A percentile compares a stretch with the other conserved stretches of the same genome.
phyloP scores from a whole-genome alignment of 2,329 filamentous ascomycete species.

The Ceratocystiopsis minuta region DNA sequence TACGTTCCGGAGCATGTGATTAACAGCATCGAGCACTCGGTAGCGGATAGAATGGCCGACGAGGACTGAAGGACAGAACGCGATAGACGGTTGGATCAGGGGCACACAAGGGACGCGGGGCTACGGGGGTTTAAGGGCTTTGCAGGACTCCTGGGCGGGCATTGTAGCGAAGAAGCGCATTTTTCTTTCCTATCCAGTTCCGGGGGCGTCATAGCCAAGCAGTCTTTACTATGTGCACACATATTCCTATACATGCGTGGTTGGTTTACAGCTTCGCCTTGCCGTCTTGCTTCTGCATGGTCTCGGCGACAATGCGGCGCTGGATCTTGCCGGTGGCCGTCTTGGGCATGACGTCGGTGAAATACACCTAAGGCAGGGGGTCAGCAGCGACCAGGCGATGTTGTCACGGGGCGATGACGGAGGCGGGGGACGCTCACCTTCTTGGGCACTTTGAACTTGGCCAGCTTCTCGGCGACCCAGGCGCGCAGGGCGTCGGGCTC shows the following conservation, averaged over 20 bases:
- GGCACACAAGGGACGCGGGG: too few relatives aligned
- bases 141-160: too few relatives aligned
- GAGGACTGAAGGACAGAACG: conserved; percentile 25
- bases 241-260: neutral
- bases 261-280: conserved; percentile 36
- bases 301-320: conserved; percentile 67
- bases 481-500: conserved; percentile 42
- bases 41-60: conserved; percentile 33
- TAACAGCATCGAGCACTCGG: conserved; percentile 30
- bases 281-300: conserved; percentile 54
- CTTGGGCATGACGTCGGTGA: conserved; percentile 73
- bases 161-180: neutral
- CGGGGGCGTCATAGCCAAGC: too few relatives aligned
- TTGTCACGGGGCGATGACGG: neutral
- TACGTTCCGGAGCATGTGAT: conserved; percentile 30
- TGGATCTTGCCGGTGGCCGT: conserved; percentile 87
- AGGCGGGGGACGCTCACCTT: conserved; percentile 31
- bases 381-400: neutral
- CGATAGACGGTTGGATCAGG: too few relatives aligned
- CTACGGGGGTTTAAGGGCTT: too few relatives aligned
- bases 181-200: neutral
- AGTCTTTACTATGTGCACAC: neutral
- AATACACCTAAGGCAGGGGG: conserved; percentile 41
- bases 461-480: conserved; percentile 53
- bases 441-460: conserved; percentile 75